Base-by-base conservation (phyloP, 2,329 filamentous ascomycete species). In the Scedosporium minutisporum region DNA sequence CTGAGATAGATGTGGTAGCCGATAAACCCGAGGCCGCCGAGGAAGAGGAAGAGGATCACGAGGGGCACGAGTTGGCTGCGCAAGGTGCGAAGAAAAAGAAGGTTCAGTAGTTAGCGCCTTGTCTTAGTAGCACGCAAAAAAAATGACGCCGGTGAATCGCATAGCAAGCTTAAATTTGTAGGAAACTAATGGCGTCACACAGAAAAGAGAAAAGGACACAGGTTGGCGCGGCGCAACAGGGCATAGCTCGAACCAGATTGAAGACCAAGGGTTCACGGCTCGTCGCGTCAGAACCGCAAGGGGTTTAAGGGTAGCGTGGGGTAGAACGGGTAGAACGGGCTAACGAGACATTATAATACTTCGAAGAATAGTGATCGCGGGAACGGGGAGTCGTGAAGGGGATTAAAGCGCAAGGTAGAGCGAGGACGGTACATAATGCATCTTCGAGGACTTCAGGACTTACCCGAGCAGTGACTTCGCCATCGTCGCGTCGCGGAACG, bases 1-100 rank as follows among this genome's bases (percentile, higher is more conserved):
- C 85, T 86, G 62, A 88, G 74, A 75, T 89, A 92, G 72, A 92
- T 81, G 65, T 90, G 86, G 74, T 91, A 91, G 65, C 83, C 82
- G 63, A 93, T 78, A 75, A 85, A 90, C 63, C 80, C 87, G 57
- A 82, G 72, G 62, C 77, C 80, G 65, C 74, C 80, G 29, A 90
- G 71, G 60, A 88, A 68, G 65, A 79, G 63, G 69, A 90, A 78
- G 65, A 88, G 80, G 69, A 91, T 78, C 63, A 90, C 63, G 58
- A 92, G 81, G 4, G 89, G 89, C 29, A 91, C 68, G 44, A 91
- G 73, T 70, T 88, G 78, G 65, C 83, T 86, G 66, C n/a, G 25
- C 3, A 42, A 18, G n/a, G 55, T 12, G 25, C 12, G 23, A 23
- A n/a, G 14, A 48, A 48, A 48, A 48, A n/a, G 21, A 48, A 48